A percentile compares a stretch with the other conserved stretches of the same genome.
Evolutionary conservation across 805 yeast genomes (phyloP).

Genomic region (Wickerhamia fluorescens): DNA sequence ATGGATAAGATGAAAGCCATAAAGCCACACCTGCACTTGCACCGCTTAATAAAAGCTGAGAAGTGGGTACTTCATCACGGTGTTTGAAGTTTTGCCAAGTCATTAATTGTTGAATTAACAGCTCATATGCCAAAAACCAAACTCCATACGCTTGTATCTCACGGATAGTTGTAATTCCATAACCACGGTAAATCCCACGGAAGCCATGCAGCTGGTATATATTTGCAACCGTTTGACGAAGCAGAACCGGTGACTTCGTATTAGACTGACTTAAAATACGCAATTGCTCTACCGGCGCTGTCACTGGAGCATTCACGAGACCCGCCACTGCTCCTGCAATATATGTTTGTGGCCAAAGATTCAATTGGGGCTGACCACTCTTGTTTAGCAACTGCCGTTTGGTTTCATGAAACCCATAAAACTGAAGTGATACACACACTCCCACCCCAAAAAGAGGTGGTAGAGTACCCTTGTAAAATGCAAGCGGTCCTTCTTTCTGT

Average conservation of each 20-base stretch:
- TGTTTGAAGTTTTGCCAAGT: slow-evolving; percentile 25
- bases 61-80: slow-evolving; percentile 45
- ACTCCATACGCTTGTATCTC: slow-evolving; percentile 72
- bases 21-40: slow-evolving; percentile 64
- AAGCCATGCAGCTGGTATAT: slow-evolving; percentile 41
- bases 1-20: slow-evolving; percentile 52
- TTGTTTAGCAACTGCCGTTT: slow-evolving; percentile 45
- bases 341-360: slow-evolving; percentile 51
- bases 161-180: slow-evolving; percentile 44
- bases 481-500: slow-evolving; percentile 34
- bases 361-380: slow-evolving; percentile 25
- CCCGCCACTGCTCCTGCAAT: slow-evolving; percentile 63
- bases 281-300: slow-evolving; percentile 62
- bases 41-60: slow-evolving; percentile 50
- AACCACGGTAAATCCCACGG: slow-evolving; percentile 50
- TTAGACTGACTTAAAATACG: slow-evolving; percentile 56
- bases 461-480: slow-evolving; percentile 40
- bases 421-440: slow-evolving; percentile 62
- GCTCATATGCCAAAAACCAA: slow-evolving; percentile 65
- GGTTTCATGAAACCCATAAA: slow-evolving; percentile 66
- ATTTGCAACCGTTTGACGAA: slow-evolving; percentile 30
- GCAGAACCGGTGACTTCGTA: slow-evolving; percentile 12
- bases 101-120: slow-evolving; percentile 37
- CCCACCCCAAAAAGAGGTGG: slow-evolving; percentile 45
- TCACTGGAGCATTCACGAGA: slow-evolving; percentile 53